Evolutionary conservation across 768 basidiomycete genomes (phyloP), one percentile per base, ranked within the genome.

Genomic region (Lactarius hengduanensis): DNA sequence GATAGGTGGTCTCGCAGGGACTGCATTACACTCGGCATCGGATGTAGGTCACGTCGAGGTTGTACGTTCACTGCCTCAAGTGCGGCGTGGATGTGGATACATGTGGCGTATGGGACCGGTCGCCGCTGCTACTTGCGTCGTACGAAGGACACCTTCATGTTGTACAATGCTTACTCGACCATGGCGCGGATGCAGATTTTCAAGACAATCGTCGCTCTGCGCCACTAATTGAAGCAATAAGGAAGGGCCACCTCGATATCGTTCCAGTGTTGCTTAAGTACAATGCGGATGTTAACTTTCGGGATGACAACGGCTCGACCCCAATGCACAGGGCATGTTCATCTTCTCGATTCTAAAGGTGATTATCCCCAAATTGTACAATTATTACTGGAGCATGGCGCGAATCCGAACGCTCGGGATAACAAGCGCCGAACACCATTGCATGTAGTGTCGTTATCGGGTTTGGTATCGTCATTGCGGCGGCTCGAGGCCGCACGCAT

Each of bases 201-300:
- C 45, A 11, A n/a, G 4, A 22, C 11, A 9, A 26, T 3, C 1
- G 3, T 2, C 2, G n/a, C n/a, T 4, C 0, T 7, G 9, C 45
- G 45, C n/a, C 45, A n/a, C 47, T 47, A 26, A 4, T 4, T 13
- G 11, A 10, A 1, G 47, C 10, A 22, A 20, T n/a, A 11, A 2
- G 0, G 3, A 0, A 1, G 4, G 22, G 47, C n/a, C 2, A 10
- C 22, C 11, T 22, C 47, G 47, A 13, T 4, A 13, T 22, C 22
- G 47, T 22, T 50, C 47, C 22, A 50, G 11, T 50, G 4, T 4
- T 50, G 47, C 47, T 50, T 2, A 22, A 22, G 4, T 2, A 50
- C 47, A n/a, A 50, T 6, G 22, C 22, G 11, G 47, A 50, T 15
- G 47, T 4, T 22, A 26, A 26, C 26, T 22, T 5, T 50, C 47